Base-by-base conservation (phyloP, 805 yeast genomes). In the Teunomyces atbi region DNA sequence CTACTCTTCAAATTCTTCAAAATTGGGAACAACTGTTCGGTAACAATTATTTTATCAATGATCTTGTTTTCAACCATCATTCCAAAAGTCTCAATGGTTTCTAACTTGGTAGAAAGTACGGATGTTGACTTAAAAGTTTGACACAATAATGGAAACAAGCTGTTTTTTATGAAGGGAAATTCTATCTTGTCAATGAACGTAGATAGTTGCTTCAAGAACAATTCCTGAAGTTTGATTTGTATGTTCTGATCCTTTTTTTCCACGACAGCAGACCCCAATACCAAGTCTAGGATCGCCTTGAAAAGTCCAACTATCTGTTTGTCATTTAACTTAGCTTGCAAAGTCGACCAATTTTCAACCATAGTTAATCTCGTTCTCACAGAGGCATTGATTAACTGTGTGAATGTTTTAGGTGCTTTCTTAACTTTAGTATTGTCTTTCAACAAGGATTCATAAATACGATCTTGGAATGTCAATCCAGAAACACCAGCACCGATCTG, bases 121-220 rank as follows among this genome's bases (percentile, higher is more conserved):
- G 91, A 88, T 1, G 99, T 94, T 38, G 89, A 85, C 32, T 89
- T 79, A 65, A 92, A 94, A 6, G 89, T 76, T 38, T 75, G 77
- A 38, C 89, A 78, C 13, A 89, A 71, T 38, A 81, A 67, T 2
- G 96, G 96, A 61, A 87, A 81, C n/a, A 90, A 68, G 27, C 80
- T 79, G 54, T 82, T 84, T 54, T 92, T 89, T 46, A 90, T 74
- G 15, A 83, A 78, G 8, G 89, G 76, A 55, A 84, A 84, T 46
- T 84, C 91, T 40, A 84, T 68, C 39, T 76, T 69, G 6, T 66
- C 73, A 2, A 78, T 56, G 28, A 79, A 63, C 13, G 63, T 49
- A 2, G 71, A 62, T 18, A 78, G 61, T 44, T 77, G 69, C 11
- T 53, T 59, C 47, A 87, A 65, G 12, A 83, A 69, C 28, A 65